These are phyloP conservation scores for Hirschioporus abietinus DNA, from an alignment of 768 basidiomycete genomes.

Conservation along the genomic window DNA sequence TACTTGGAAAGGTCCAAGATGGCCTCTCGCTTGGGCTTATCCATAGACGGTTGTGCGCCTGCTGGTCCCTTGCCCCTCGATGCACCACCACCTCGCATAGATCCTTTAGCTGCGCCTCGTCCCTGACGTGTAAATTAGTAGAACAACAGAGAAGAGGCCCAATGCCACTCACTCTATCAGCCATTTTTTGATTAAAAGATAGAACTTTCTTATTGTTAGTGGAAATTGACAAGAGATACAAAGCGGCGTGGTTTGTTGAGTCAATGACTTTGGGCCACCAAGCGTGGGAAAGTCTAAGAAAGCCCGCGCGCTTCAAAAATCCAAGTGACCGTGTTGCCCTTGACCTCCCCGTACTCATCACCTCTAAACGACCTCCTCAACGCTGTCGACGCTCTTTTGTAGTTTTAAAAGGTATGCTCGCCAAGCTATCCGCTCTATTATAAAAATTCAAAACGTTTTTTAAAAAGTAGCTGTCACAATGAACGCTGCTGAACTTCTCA, in stretches of 20 bases:
- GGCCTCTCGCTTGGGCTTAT: conserved; percentile 87
- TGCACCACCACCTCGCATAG: conserved; percentile 35
- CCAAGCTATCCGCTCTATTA: background rate
- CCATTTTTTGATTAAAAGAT: conserved; percentile 32
- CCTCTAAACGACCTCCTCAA: conserved; percentile 20
- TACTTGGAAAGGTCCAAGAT: conserved; percentile 96
- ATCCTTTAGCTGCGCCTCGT: conserved; percentile 50
- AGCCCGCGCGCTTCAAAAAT: conserved; percentile 22
- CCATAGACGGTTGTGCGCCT: conserved; percentile 44
- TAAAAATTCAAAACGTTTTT: background rate
- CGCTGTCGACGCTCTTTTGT: conserved; percentile 18
- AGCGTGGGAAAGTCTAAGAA: conserved; percentile 10
- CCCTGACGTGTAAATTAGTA: conserved; percentile 39
- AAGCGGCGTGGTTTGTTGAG: conserved; percentile 6
- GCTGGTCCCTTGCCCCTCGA: conserved; percentile 44
- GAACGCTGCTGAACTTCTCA: conserved; percentile 88
- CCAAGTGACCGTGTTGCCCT: conserved; percentile 19
- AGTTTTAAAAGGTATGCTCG: background rate
- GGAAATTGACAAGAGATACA: background rate
- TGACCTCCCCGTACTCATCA: conserved; percentile 5
- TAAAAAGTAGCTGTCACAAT: conserved; percentile 38
- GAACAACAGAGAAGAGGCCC: conserved; percentile 24
- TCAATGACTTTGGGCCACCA: conserved; percentile 18
- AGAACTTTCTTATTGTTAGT: background rate
- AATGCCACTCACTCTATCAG: conserved; percentile 51